Evolutionary conservation across 2,329 filamentous ascomycete genomes (phyloP), one percentile per base, ranked within the genome.

Genomic region (Botryotinia narcissicola): DNA sequence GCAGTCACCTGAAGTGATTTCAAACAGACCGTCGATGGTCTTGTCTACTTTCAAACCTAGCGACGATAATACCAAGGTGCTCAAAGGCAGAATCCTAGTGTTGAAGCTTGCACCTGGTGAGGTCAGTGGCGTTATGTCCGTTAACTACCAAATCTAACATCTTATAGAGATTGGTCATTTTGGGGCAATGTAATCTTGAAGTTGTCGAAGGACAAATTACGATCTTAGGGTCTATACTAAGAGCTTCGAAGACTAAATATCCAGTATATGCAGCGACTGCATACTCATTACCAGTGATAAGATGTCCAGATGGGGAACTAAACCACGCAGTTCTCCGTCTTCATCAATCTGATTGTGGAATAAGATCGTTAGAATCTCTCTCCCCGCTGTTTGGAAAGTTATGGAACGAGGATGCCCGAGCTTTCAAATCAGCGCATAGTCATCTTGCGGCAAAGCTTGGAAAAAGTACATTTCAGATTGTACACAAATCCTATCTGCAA

Each of bases 231-330:
- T 89, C 92, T 10, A 87, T 85, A 10, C 80, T 95, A 5, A 83
- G 84, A 18, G 80, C 86, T 1, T 84, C 85, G 0, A 82, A 85
- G 40, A 80, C 78, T 1, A 79, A 83, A 9, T 83, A 87, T 75
- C 90, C 87, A 84, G 85, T 93, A 25, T 89, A 88, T 80, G 91
- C 92, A 25, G 88, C 92, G 1, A 86, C 87, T 60, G 93, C 90
- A 54, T 89, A 93, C 79, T 89, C 92, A 1, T 81, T 95, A 1
- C 92, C 91, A 1, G 88, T 91, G 0, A 85, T 95, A 48, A 83
- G 88, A 64, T 89, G 86, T 61, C 78, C 76, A 35, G 75, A 74
- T 67, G 77, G 82, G 0, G 84, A 88, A 63, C 81, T 85, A 16
- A 84, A 85, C 0, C 81, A 79, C 1, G 80, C 93, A 0, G 87